phyloP scores from a whole-genome alignment of 139 green algal species.

The Chlamydomonas sphaeroides region DNA sequence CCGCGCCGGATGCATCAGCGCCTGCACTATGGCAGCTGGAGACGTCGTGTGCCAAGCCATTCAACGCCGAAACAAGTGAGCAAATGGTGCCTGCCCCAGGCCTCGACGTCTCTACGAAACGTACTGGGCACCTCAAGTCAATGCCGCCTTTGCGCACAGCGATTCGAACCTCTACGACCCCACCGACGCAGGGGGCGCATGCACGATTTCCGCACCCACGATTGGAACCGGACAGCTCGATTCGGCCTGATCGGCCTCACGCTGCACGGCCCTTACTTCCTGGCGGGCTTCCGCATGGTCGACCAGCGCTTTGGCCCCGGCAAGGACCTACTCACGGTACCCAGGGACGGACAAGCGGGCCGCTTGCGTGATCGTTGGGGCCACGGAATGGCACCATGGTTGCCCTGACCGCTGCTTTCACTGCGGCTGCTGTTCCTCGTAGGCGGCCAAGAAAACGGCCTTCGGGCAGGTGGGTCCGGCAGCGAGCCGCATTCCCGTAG shows the following conservation, averaged over 20 bases:
- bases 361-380: too few species aligned
- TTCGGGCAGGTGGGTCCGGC: conserved; percentile 63
- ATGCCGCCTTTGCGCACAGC: too few species aligned
- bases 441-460: conserved; percentile 53
- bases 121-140: too few species aligned
- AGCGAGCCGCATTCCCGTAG: conserved; percentile 68
- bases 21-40: not conserved
- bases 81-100: too few species aligned
- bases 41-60: conserved; percentile 17
- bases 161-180: too few species aligned
- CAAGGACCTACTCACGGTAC: conserved; percentile 35
- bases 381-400: too few species aligned
- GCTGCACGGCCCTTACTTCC: conserved; percentile 70
- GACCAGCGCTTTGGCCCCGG: conserved; percentile 44
- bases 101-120: too few species aligned
- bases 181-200: not conserved
- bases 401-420: not conserved
- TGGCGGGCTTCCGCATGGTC: conserved; percentile 57
- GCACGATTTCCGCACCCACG: not conserved
- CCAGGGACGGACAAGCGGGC: too few species aligned
- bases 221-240: conserved; percentile 40
- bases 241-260: conserved; percentile 58
- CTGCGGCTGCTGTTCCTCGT: not conserved
- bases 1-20: conserved; percentile 9
- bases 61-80: too few species aligned